Percentiles rank a stretch among this genome's conserved stretches.
Conservation (phyloP, 352 stramenopile species). For the Phytophthora capsici region DNA sequence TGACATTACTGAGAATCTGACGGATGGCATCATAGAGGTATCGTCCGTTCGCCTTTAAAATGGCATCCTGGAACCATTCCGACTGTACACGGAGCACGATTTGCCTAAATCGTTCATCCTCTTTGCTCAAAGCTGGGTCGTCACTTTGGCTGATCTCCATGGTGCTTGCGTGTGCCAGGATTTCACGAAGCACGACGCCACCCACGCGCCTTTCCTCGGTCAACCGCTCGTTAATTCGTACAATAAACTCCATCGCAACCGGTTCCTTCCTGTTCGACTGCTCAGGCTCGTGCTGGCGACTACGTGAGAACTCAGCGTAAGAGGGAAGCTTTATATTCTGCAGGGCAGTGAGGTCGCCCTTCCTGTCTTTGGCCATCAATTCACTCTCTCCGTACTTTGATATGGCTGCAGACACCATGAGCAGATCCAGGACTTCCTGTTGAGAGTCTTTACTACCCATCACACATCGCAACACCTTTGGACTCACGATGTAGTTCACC, state of each 20-base stretch:
- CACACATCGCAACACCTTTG: slow-evolving; percentile 36
- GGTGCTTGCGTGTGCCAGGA: slow-evolving; percentile 34
- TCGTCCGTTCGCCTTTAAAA: slow-evolving; percentile 39
- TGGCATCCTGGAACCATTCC: slow-evolving; percentile 47
- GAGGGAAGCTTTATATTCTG: slow-evolving; percentile 43
- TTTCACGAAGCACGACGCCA: slow-evolving; percentile 38
- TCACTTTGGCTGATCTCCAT: slow-evolving; percentile 28
- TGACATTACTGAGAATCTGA: slow-evolving; percentile 24
- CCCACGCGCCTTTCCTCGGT: slow-evolving; percentile 35
- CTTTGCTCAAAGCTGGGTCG: not conserved
- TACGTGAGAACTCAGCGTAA: slow-evolving; percentile 32
- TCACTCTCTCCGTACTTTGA: slow-evolving; percentile 46
- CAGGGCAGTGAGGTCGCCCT: slow-evolving; percentile 34
- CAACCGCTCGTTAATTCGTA: slow-evolving; percentile 45
- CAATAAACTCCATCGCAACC: slow-evolving; percentile 44
- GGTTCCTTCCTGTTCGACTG: slow-evolving; percentile 16
- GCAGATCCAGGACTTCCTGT: slow-evolving; percentile 39
- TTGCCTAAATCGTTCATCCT: slow-evolving; percentile 34
- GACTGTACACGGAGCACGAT: slow-evolving; percentile 43
- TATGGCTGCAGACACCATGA: slow-evolving; percentile 46
- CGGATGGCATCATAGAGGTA: slow-evolving; percentile 44
- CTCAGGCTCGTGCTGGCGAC: slow-evolving; percentile 13
- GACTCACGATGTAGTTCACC: slow-evolving; percentile 47
- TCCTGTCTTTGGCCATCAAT: slow-evolving; percentile 41
- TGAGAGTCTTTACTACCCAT: slow-evolving; percentile 15